Base-by-base conservation (phyloP, 768 basidiomycete species). In the Nidularia pulvinata region DNA sequence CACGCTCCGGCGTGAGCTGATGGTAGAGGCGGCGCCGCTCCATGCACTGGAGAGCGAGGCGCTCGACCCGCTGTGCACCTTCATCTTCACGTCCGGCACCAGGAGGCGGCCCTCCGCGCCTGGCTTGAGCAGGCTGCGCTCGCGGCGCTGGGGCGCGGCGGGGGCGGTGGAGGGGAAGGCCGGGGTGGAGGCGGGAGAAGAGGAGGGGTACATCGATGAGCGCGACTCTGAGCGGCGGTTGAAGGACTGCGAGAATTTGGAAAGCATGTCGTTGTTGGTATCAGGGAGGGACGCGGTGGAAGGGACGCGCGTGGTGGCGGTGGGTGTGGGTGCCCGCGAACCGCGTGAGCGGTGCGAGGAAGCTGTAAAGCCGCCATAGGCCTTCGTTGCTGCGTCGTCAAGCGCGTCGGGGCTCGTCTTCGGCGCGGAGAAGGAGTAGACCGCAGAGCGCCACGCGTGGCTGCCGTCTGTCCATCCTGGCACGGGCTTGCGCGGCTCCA, bases 391-490 rank as follows among this genome's bases (percentile, higher is more conserved):
- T 52, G 67, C 64, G 35, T 65, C 61, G 5, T 65, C 61, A 14
- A 68, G 59, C 61, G 72, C 63, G 49, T 16, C 16, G 5, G 56
- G 57, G 32, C 48, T 46, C 9, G 48, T 19, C 48, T 73, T 70
- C 6, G 77, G 77, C 2, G 78, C 61, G 2, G 77, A 64, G 54
- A 85, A 73, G 50, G 73, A 76, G 65, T 89, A 89, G 1, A 87
- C 78, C 4, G 74, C 72, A 0, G 84, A 72, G n/a, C 88, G 82
- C 88, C 88, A 89, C 0, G 81, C 83, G 51, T 82, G 73, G 22
- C 76, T 78, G 49, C 83, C 82, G 55, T 89, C 87, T 1, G 80
- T 86, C 88, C 88, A 89, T 11, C 88, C 88, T 0, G 84, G 82
- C 33, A 87, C 77, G 5, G 71, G 67, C 22, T 75, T 75, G 46